Evolutionary conservation across 805 yeast species (phyloP), one percentile per base, ranked within the genome.

Genomic region (Candida sakaeoensis): DNA sequence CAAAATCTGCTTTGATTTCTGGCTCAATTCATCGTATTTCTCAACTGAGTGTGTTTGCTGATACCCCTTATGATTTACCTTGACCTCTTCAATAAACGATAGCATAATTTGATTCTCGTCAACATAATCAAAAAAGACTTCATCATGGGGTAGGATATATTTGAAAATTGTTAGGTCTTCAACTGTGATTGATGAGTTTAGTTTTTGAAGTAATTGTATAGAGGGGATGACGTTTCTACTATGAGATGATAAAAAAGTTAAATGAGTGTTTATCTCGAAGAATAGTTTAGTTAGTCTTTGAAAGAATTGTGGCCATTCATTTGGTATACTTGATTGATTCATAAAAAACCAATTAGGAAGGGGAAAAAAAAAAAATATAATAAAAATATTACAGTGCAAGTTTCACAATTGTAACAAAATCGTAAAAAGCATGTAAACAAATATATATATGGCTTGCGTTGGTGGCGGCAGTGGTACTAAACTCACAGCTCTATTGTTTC

Each of bases 41-140:
- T 45, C 53, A 3, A 60, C 57, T 10, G 34, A 24, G 31, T 57
- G 52, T 12, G 56, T 50, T 48, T 61, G 69, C 16, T 54, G 46
- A 40, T 62, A 68, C 1, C 74, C 73, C 16, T 49, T 49, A 47
- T 68, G 46, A 21, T 66, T 60, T 14, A 59, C 60, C 41, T 66
- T 58, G 28, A 71, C 68, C 40, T 67, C 67, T 37, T 74, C 77
- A 8, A 63, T 70, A 31, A 71, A 55, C 12, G 70, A 65, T 25
- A 73, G 61, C 36, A 55, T 44, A 8, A 80, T 53, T 49, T 81
- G 90, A 51, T 82, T 82, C 54, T 83, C 88, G 56, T 90, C 96
- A 32, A 84, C 80, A 55, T 85, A 90, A 37, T 79, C 85, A 38
- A 53, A 67, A 51, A 81, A 80, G 2, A 79, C 63, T 9, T 85